Evolutionary conservation across 1,139 yeast species (phyloP).

Genomic region (Yamadazyma sp.): DNA sequence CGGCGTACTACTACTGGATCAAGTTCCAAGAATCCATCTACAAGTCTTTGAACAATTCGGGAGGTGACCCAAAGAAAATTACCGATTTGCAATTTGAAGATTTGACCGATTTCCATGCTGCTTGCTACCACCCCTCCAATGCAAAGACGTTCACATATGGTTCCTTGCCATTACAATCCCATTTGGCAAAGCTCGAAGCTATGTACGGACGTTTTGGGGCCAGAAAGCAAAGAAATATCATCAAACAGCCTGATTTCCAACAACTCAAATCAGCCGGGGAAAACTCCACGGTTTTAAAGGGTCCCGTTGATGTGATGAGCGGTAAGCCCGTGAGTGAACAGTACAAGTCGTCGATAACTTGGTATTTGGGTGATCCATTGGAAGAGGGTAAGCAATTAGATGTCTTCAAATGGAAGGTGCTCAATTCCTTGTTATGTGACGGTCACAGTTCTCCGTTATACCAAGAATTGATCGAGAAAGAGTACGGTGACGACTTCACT

Average conservation of each 20-base stretch:
- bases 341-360: conserved; percentile 77
- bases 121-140: conserved; percentile 87
- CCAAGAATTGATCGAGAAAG: conserved; percentile 79
- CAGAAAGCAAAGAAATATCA: conserved; percentile 27
- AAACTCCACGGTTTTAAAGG: conserved; percentile 35
- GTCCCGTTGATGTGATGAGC: conserved; percentile 81
- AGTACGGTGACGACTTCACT: conserved; percentile 81
- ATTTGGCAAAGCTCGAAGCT: conserved; percentile 57
- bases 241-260: conserved; percentile 30
- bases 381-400: conserved; percentile 55
- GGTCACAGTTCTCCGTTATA: conserved; percentile 93
- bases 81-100: conserved; percentile 75
- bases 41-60: conserved; percentile 83
- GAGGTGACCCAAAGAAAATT: conserved; percentile 88
- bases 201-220: conserved; percentile 57
- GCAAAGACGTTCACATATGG: conserved; percentile 89
- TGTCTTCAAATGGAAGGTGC: conserved; percentile 69
- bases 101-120: conserved; percentile 68
- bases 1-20: conserved; percentile 82
- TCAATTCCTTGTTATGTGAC: conserved; percentile 74
- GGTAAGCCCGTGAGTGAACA: conserved; percentile 66
- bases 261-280: conserved; percentile 3
- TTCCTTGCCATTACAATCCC: conserved; percentile 61
- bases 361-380: conserved; percentile 78
- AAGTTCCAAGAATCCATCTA: conserved; percentile 83